Percentiles rank a stretch among this genome's conserved stretches.
Evolutionary conservation across 2,329 filamentous ascomycete genomes (phyloP).

Genomic region (Neoascochyta sp.): DNA sequence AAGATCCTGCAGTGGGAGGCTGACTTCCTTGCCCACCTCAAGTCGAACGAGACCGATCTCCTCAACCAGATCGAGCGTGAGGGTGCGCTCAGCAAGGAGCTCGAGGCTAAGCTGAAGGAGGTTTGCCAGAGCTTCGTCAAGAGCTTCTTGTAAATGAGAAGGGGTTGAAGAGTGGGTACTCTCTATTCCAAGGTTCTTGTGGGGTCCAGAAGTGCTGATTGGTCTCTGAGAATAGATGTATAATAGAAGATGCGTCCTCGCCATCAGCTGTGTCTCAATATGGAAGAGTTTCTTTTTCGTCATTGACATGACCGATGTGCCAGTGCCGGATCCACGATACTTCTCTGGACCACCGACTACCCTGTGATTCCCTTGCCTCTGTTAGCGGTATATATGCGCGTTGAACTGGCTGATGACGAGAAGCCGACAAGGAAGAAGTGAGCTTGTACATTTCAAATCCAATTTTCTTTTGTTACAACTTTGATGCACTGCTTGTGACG

Average conservation of each 20-base stretch:
- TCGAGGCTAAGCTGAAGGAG: constrained; percentile 78
- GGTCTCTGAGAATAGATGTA: constrained; percentile 39
- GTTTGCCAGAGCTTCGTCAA: constrained; percentile 80
- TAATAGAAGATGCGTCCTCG: constrained; percentile 41
- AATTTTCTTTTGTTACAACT: constrained; percentile 14
- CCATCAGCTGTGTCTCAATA: constrained; percentile 41
- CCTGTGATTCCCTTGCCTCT: constrained; percentile 22
- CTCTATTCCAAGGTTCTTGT: constrained; percentile 34
- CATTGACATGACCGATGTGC: constrained; percentile 12
- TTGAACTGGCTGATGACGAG: constrained; percentile 14
- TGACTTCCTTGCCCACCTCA: constrained; percentile 90
- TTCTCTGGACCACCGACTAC: constrained; percentile 14
- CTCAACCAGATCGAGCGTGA: constrained; percentile 89
- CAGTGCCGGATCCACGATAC: constrained; percentile 11
- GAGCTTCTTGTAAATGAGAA: constrained; percentile 64
- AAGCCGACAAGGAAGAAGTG: too few species aligned
- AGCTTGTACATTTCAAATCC: constrained; percentile 28
- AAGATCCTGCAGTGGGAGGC: constrained; percentile 93
- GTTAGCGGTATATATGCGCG: constrained; percentile 26
- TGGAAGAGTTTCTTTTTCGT: constrained; percentile 32
- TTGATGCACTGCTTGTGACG: too few species aligned
- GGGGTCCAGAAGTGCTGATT: constrained; percentile 40
- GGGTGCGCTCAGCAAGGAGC: constrained; percentile 91
- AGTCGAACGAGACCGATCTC: constrained; percentile 82
- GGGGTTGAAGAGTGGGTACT: constrained; percentile 36